A percentile compares a stretch with the other conserved stretches of the same genome.
Conservation (phyloP, 805 yeast genomes). For the Candida golubevii region DNA sequence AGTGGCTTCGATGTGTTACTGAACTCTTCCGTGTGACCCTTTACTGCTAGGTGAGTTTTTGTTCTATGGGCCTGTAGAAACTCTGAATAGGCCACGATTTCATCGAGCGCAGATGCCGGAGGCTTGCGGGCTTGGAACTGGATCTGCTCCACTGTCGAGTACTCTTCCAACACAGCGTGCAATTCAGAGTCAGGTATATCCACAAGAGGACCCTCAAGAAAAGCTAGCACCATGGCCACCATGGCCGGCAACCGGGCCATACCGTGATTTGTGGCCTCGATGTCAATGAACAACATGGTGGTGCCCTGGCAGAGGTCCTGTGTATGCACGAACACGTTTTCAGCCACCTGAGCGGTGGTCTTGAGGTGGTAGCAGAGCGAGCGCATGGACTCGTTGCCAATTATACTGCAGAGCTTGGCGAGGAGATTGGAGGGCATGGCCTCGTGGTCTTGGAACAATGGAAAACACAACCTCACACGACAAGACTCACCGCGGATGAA, state of each 20-base stretch:
- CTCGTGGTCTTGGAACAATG: conserved; percentile 19
- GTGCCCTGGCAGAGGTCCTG: conserved; percentile 34
- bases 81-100: conserved; percentile 11
- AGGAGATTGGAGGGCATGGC: conserved; percentile 22
- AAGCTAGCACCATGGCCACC: conserved; percentile 30
- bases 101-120: conserved; percentile 15
- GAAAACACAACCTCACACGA: conserved; percentile 45
- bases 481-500: conserved; percentile 9
- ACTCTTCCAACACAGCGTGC: conserved; percentile 44
- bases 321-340: conserved; percentile 38
- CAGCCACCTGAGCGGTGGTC: conserved; percentile 26
- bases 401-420: conserved; percentile 49
- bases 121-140: conserved; percentile 33
- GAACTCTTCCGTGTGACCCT: not conserved
- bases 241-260: conserved; percentile 31
- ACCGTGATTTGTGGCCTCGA: conserved; percentile 48
- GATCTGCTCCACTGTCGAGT: conserved; percentile 40
- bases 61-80: conserved; percentile 1
- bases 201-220: conserved; percentile 14
- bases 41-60: not conserved
- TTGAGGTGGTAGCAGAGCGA: conserved; percentile 45
- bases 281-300: conserved; percentile 46
- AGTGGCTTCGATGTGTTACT: too few relatives aligned
- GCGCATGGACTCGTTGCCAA: conserved; percentile 59
- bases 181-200: conserved; percentile 17